Conservation (phyloP, 2,329 filamentous ascomycete genomes). For the Biscogniauxia mediterranea region DNA sequence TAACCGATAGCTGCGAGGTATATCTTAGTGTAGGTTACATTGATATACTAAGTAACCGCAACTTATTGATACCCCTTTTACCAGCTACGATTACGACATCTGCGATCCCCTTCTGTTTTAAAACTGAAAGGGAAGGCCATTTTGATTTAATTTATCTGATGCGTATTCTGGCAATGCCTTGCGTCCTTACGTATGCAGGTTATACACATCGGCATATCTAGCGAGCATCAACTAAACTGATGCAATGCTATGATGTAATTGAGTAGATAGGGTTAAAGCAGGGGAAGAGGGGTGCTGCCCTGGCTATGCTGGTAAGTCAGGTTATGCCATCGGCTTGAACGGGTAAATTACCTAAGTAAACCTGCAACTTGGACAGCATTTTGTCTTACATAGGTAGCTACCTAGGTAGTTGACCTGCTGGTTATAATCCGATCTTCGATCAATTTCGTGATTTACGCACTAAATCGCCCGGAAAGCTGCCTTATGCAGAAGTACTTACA, state of each 20-base stretch:
- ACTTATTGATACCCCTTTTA: background rate
- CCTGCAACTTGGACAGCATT: background rate
- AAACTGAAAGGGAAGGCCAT: slow-evolving; percentile 10
- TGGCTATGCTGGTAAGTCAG: background rate
- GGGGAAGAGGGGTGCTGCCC: background rate
- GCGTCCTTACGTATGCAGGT: background rate
- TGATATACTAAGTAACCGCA: no score
- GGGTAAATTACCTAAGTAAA: background rate
- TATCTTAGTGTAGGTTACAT: background rate
- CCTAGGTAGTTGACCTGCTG: background rate
- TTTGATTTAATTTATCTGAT: background rate
- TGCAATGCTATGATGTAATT: slow-evolving; percentile 21
- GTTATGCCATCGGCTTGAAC: background rate
- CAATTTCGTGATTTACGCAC: background rate
- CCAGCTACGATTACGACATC: background rate
- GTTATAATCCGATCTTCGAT: background rate
- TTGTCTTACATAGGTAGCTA: no score
- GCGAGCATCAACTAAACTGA: no score
- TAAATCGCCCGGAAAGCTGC: no score
- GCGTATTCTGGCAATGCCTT: background rate
- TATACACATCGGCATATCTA: background rate
- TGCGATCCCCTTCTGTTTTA: background rate
- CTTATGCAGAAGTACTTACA: no score
- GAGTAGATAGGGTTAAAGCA: background rate
- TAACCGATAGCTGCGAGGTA: background rate